Evolutionary conservation across 139 green algal species (phyloP), one percentile per base, ranked within the genome.

Genomic region (Closterium sp.): DNA sequence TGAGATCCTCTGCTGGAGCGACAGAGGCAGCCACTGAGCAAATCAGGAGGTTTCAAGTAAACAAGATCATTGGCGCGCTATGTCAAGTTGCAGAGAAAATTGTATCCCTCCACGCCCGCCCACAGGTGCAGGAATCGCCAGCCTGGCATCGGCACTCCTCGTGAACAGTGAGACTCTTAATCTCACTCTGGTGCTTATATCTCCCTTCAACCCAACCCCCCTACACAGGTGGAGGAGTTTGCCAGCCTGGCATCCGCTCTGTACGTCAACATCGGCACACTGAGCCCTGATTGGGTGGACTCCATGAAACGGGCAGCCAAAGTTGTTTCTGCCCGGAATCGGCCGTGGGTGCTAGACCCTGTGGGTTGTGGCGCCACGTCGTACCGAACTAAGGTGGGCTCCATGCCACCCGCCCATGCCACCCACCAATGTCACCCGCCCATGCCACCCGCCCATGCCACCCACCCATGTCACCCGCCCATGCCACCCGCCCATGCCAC

Each of bases 341-440:
- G 31, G 33, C 90, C 90, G 34, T 93, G 90, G 90, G 90, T 93
- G 21, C 86, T 93, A n/a, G 90, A 93, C 86, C 90, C 90, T 31
- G 90, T 93, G 21, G 90, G 36, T 36, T 30, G 31, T 21, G 90
- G 90, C 0, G 90, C 90, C 55, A 91, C 90, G 8, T 25, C 86
- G 12, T 93, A 87, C 64, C 90, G 90, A 30, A 93, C 86, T 30
- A 84, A 93, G 86, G 90, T 93, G 25, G 87, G 31, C 34, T 90
- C 31, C 2, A 4, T 90, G 8, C 19, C 32, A 1, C 30, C n/a
- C 9, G 16, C 2, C n/a, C n/a, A 90, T 87, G 30, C n/a, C n/a
- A n/a, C n/a, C n/a, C n/a, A n/a, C n/a, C n/a, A n/a, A n/a, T n/a
- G n/a, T n/a, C n/a, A n/a, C n/a, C n/a, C n/a, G n/a, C n/a, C n/a